Percentiles rank a stretch among this genome's conserved stretches.
Conservation (phyloP, 2,329 filamentous ascomycete species). For the Elsinoe australis region DNA sequence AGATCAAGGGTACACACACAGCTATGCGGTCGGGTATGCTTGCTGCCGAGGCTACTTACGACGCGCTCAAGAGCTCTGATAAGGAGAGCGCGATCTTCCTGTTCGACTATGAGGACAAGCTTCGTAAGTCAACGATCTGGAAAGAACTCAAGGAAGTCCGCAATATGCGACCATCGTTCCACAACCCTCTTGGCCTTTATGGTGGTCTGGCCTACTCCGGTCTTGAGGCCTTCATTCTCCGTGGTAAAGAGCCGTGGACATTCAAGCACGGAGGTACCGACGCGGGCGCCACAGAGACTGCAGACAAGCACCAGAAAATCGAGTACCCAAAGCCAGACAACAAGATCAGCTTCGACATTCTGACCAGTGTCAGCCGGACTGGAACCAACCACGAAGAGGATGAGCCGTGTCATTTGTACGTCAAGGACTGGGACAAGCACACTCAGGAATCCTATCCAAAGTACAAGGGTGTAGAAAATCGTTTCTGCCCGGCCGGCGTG, state of each 20-base stretch:
- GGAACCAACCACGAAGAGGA: constrained; percentile 99
- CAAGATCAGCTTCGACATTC: constrained; percentile 88
- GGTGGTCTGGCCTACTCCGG: constrained; percentile 90
- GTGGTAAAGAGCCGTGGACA: constrained; percentile 85
- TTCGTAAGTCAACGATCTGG: constrained; percentile 84
- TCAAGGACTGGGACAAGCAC: constrained; percentile 91
- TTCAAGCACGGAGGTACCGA: constrained; percentile 76
- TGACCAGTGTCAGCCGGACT: constrained; percentile 89
- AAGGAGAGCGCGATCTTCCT: constrained; percentile 69
- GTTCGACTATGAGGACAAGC: constrained; percentile 84
- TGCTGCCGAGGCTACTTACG: constrained; percentile 82
- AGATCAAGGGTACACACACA: constrained; percentile 97
- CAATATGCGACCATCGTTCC: constrained; percentile 96
- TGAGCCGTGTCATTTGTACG: constrained; percentile 91
- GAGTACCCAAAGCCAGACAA: constrained; percentile 96
- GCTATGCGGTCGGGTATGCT: constrained; percentile 97
- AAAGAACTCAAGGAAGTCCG: constrained; percentile 89
- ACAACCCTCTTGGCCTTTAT: constrained; percentile 75
- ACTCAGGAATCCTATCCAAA: constrained; percentile 72
- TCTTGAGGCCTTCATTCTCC: constrained; percentile 79
- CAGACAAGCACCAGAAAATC: constrained; percentile 76
- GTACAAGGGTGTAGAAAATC: constrained; percentile 88
- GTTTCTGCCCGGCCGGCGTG: constrained; percentile 94
- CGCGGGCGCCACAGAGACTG: constrained; percentile 67
- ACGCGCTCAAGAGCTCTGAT: constrained; percentile 55